A percentile compares a stretch with the other conserved stretches of the same genome.
These are phyloP conservation scores for Sugiyamaella boreocaroliniensis DNA, from an alignment of 805 yeast species.

Conservation along the genomic window DNA sequence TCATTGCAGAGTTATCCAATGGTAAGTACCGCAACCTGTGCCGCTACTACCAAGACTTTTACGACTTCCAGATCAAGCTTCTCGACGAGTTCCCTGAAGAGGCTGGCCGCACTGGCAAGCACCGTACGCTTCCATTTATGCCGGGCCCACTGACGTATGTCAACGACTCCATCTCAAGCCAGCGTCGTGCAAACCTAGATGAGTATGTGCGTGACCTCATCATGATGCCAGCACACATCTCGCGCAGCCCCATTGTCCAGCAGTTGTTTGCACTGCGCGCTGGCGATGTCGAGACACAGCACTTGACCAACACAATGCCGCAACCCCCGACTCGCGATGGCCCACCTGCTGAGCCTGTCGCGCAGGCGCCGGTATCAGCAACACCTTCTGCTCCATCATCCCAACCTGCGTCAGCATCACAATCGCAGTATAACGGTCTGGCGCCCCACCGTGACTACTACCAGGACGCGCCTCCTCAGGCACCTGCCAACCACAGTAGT, in stretches of 20 bases:
- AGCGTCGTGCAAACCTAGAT: conserved; percentile 49
- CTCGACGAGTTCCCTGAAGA: conserved; percentile 83
- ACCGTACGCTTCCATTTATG: conserved; percentile 81
- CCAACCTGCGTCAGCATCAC: conserved; percentile 1
- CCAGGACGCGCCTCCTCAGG: background rate
- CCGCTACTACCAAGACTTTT: conserved; percentile 91
- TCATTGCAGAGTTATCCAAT: conserved; percentile 57
- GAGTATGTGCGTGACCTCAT: conserved; percentile 54
- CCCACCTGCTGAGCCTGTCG: background rate
- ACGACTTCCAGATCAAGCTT: conserved; percentile 80
- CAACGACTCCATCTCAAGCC: conserved; percentile 61
- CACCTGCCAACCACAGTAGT: background rate
- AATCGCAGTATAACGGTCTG: background rate
- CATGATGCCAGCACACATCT: conserved; percentile 68
- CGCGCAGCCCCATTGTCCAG: conserved; percentile 60
- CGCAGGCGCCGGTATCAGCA: background rate
- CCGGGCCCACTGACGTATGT: conserved; percentile 95
- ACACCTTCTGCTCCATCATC: conserved; percentile 1
- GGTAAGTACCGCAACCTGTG: conserved; percentile 69
- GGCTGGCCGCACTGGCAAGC: conserved; percentile 77
- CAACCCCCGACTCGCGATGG: conserved; percentile 23
- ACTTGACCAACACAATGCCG: conserved; percentile 28
- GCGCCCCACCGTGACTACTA: background rate
- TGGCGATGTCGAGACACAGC: conserved; percentile 51
- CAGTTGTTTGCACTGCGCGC: conserved; percentile 61